Evolutionary conservation across 306 rosid genomes (phyloP).

Genomic region (Arachis stenosperma): DNA sequence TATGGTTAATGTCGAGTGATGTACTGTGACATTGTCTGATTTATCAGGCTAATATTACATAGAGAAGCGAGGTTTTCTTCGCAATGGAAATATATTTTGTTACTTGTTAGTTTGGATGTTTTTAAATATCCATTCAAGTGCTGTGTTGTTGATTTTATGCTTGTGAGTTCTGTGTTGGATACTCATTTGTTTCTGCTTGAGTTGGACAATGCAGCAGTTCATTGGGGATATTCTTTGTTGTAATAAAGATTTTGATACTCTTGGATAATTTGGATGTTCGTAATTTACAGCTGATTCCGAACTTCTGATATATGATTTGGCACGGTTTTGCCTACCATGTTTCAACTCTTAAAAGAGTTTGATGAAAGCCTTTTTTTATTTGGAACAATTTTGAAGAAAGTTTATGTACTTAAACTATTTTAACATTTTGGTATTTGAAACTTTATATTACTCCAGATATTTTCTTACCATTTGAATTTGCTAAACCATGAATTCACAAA

Average conservation of each 20-base stretch:
- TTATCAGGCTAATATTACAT: background rate
- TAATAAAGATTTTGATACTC: background rate
- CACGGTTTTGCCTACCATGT: background rate
- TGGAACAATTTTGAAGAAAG: conserved; percentile 1
- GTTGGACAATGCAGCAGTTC: background rate
- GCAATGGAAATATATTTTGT: background rate
- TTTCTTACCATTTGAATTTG: background rate
- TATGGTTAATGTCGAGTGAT: background rate
- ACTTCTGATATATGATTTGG: background rate
- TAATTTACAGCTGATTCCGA: background rate
- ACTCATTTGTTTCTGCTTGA: background rate
- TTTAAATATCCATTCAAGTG: background rate
- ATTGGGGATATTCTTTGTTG: background rate
- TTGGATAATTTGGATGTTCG: background rate
- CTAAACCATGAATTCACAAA: background rate
- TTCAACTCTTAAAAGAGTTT: background rate
- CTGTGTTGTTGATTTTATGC: background rate
- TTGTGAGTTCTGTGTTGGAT: background rate
- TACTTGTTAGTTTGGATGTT: background rate
- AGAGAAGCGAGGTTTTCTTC: background rate
- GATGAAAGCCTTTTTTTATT: background rate
- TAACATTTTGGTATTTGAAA: background rate
- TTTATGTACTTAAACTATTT: background rate
- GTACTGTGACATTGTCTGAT: background rate
- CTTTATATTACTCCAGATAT: background rate